A percentile compares a stretch with the other conserved stretches of the same genome.
Conservation (phyloP, 371 early-diverging fungal species). For the Basidiobolus meristosporus region DNA sequence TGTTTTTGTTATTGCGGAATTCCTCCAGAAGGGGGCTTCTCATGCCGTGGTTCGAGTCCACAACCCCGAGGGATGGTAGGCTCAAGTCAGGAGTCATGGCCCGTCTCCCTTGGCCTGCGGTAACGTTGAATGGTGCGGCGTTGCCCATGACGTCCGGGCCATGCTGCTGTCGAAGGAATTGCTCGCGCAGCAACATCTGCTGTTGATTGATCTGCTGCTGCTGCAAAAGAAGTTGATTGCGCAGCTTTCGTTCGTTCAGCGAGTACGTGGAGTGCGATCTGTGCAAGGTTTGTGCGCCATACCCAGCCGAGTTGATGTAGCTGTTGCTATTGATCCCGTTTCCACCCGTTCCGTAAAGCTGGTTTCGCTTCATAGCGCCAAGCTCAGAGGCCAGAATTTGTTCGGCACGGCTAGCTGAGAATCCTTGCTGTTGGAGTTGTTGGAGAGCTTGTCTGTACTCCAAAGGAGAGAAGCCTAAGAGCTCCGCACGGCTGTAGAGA, state of each 20-base stretch:
- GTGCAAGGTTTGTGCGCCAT: too few relatives aligned
- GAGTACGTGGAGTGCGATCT: conserved; percentile 4
- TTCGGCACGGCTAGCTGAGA: too few relatives aligned
- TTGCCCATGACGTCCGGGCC: neutral
- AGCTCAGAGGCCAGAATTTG: too few relatives aligned
- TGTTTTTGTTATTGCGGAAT: conserved; percentile 82
- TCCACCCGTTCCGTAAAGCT: too few relatives aligned
- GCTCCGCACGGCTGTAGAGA: too few relatives aligned
- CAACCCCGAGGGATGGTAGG: conserved; percentile 4
- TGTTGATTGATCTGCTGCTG: conserved; percentile 19
- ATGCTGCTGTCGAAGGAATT: conserved; percentile 26
- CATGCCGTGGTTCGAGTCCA: conserved; percentile 28
- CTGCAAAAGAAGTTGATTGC: conserved; percentile 28
- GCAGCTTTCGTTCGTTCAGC: conserved; percentile 23
- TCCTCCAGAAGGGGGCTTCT: conserved; percentile 80
- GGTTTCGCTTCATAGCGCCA: too few relatives aligned
- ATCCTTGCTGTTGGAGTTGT: too few relatives aligned
- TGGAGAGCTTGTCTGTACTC: too few relatives aligned
- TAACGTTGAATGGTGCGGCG: conserved; percentile 1
- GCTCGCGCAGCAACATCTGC: conserved; percentile 22
- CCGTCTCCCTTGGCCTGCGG: conserved; percentile 2
- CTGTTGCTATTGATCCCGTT: too few relatives aligned
- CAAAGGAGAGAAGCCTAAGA: too few relatives aligned
- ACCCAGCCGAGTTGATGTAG: too few relatives aligned
- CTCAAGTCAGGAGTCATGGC: conserved; percentile 3